Evolutionary conservation across 805 yeast genomes (phyloP), one percentile per base, ranked within the genome.

Genomic region (Suhomyces canberraensis): DNA sequence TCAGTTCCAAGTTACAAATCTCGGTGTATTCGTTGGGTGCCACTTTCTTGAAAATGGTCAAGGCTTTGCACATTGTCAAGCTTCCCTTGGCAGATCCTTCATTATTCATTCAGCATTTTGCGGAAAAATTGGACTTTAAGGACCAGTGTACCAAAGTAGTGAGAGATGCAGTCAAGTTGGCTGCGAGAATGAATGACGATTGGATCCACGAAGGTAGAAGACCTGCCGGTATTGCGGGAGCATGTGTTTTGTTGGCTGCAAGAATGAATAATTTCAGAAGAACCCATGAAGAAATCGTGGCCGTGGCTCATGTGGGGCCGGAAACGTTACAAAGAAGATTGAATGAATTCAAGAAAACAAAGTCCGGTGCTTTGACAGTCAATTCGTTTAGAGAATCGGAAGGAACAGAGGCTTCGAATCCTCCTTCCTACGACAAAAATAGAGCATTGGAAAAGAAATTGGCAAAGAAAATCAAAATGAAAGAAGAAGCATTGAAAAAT

Each of bases 161-260:
- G 30, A 76, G 75, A 42, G 99, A 93, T 59, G 98, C 98, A 0
- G 81, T 81, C 5, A 78, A 81, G 50, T 64, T 93, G 16, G 95
- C 96, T 0, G 86, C 79, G 54, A 72, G 96, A 47, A 93, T 93
- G 99, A 73, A 90, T 11, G 77, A 79, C 29, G 98, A 93, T 54
- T 93, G 98, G 97, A 84, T 93, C 48, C 86, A 82, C 56, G 95
- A 88, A 61, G 99, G 99, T 17, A 76, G 99, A 55, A 73, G 98
- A 44, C 98, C 99, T 0, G 98, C 98, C 0, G 98, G 99, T 51
- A 79, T 93, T 36, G 98, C 98, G 0, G 99, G 98, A 16, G 98
- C 98, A 0, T 89, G 97, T 61, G 70, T 93, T 2, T 58, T 95
- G 30, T 64, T 93, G 34, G 98, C 99, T 0, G 93, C 97, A 2